Base-by-base conservation (phyloP, 345 rosid species). In the Rhodamnia rubescens region DNA sequence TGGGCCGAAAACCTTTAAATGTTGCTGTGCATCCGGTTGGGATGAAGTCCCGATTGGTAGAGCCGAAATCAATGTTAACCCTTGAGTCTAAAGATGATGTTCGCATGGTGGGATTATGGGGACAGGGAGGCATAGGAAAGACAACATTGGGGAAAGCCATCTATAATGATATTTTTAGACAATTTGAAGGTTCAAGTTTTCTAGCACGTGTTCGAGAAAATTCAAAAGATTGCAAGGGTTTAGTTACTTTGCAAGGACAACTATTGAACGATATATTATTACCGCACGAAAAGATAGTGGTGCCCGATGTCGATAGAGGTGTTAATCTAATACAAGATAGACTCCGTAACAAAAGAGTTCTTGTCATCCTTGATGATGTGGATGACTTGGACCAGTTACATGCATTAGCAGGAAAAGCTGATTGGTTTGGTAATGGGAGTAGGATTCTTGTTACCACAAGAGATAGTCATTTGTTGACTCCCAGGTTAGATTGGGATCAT, bases 311-410 rank as follows among this genome's bases (percentile, higher is more conserved):
- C 0, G 75, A 8, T 16, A 16, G 11, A 15, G 75, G 75, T 16
- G 15, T 7, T 7, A 29, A 16, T 29, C 42, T 29, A 0, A 29
- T 64, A 64, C 42, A 1, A 64, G 5, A 7, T 14, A 29, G 42
- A 15, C 42, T 64, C 16, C 3, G 22, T 29, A 11, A 3, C 42
- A 29, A 64, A 29, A 61, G 16, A 29, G 42, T 64, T 29, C 2
- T 64, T 32, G 11, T 64, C 5, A 16, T 64, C 75, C 75, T 64
- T 29, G 75, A 64, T 64, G 75, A 64, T 8, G 75, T 64, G 22
- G 18, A 64, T 29, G 22, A 29, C 0, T 16, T 3, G 75, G 0
- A 0, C 42, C 75, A 64, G 0, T 4, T 64, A 64, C 2, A 0
- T 64, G 75, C 75, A 3, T 64, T 29, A 29, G 22, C 15, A 0